Base-by-base conservation (phyloP, 2,329 filamentous ascomycete genomes). In the Biscogniauxia marginata region DNA sequence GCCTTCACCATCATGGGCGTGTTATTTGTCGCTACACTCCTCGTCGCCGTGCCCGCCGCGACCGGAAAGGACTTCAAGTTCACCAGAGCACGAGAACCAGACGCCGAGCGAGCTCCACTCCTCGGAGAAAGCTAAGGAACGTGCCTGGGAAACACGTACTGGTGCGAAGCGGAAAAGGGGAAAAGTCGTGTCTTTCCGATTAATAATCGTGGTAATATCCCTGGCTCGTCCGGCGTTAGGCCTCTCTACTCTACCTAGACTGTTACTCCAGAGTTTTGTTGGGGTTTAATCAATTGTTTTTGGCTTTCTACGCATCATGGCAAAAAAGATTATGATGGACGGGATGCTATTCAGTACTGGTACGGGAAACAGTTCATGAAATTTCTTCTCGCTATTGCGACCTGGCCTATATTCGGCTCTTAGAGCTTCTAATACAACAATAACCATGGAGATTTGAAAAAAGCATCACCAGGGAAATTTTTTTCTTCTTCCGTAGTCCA, bases 1-100 rank as follows among this genome's bases (percentile, higher is more conserved):
- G 89, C 91, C 30, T 95, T 96, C 68, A 79, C 85, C 60, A 91
- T 96, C 71, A 92, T 93, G 80, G 84, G 80, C 0, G 70, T 90
- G 22, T 82, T 96, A 52, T 88, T 95, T 70, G 71, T 92, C 19
- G 74, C 84, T 18, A 91, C 89, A 1, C 66, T 90, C 2, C 73
- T 81, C 16, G 78, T 91, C 52, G 87, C 84, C 2, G 73, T 89
- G 30, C 88, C 88, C 0, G 82, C 82, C 20, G 79, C 86, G 68
- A 79, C 84, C 11, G 87, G 87, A 56, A 77, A 79, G 53, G 81
- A 86, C 48, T 66, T 79, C 59, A 76, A 74, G 49, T 83, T 83
- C 73, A 77, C 71, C 53, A 67, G 76, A 58, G 74, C 74, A 50
- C 70, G 72, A 45, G 65, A 70, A 44, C 67, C 75, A 22, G 83